Evolutionary conservation across 208 protist species (phyloP).

Genomic region (Acanthamoeba triangularis): DNA sequence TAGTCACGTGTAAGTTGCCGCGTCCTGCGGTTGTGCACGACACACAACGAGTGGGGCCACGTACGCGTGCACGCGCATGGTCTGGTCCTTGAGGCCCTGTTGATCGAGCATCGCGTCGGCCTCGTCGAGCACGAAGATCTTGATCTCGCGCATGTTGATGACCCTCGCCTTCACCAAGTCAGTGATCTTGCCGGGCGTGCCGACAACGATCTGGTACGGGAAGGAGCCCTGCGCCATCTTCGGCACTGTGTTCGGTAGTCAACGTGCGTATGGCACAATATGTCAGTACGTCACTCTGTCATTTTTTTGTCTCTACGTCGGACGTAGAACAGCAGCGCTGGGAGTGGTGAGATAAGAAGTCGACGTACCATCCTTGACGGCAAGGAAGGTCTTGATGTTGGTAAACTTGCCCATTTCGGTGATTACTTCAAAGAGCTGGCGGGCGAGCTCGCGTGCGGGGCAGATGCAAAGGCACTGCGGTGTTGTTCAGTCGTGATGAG

Average conservation of each 20-base stretch:
- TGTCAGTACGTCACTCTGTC: no score
- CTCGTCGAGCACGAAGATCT: constrained; percentile 90
- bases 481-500: no score
- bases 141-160: constrained; percentile 81
- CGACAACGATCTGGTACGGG: constrained; percentile 87
- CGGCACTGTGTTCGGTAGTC: background rate
- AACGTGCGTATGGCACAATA: no score
- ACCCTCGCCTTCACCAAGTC: constrained; percentile 71
- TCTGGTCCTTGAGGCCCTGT: constrained; percentile 82
- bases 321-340: background rate
- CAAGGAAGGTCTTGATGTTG: constrained; percentile 75
- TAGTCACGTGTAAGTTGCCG: background rate
- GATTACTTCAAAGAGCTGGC: constrained; percentile 85
- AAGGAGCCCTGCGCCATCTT: constrained; percentile 18
- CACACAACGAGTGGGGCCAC: background rate
- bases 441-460: constrained; percentile 88
- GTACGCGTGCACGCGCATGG: constrained; percentile 77
- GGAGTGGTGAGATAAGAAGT: background rate
- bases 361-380: constrained; percentile 66
- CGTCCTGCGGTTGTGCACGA: background rate
- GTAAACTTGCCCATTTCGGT: constrained; percentile 82
- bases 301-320: no score
- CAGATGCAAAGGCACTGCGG: constrained; percentile 87
- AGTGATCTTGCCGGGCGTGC: constrained; percentile 87
- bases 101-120: constrained; percentile 88